phyloP scores from a whole-genome alignment of 805 yeast genomes.

The Candida golubevii region DNA sequence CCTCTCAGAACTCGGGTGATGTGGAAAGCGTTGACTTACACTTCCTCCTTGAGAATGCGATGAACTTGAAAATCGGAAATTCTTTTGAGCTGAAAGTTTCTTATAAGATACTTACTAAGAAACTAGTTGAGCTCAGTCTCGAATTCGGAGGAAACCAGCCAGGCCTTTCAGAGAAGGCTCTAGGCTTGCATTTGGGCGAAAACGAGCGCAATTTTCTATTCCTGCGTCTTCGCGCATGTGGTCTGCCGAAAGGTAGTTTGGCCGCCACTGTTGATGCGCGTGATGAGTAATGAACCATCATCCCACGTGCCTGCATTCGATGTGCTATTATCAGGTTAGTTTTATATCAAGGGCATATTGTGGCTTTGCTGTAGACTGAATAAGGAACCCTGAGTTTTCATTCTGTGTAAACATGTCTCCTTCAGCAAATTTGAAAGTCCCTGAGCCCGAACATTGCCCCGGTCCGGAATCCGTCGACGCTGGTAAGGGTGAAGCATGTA shows the following conservation, averaged over 20 bases:
- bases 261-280: too few species aligned
- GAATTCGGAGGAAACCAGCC: slow-evolving; percentile 14
- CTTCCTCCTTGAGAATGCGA: slow-evolving; percentile 43
- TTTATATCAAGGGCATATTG: too few species aligned
- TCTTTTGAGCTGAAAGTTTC: slow-evolving; percentile 35
- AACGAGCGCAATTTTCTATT: slow-evolving; percentile 39
- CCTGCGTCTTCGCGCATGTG: slow-evolving; percentile 1
- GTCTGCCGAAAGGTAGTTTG: too few species aligned
- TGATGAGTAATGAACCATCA: too few species aligned
- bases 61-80: slow-evolving; percentile 29
- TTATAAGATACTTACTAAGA: slow-evolving; percentile 48
- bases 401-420: slow-evolving; percentile 1
- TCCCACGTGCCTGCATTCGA: too few species aligned
- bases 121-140: slow-evolving; percentile 40
- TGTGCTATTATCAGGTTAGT: too few species aligned
- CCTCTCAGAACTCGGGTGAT: slow-evolving; percentile 12
- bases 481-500: slow-evolving; percentile 91
- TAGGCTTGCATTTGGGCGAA: slow-evolving; percentile 41
- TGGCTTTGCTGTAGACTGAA: neutral
- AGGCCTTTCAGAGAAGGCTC: slow-evolving; percentile 29
- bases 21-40: slow-evolving; percentile 24
- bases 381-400: too few species aligned
- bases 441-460: slow-evolving; percentile 97
- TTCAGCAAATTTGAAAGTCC: slow-evolving; percentile 40
- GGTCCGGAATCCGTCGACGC: slow-evolving; percentile 95